A percentile compares a stretch with the other conserved stretches of the same genome.
These are phyloP conservation scores for Cladosporium velox DNA, from an alignment of 2,329 filamentous ascomycete species.

Conservation along the genomic window DNA sequence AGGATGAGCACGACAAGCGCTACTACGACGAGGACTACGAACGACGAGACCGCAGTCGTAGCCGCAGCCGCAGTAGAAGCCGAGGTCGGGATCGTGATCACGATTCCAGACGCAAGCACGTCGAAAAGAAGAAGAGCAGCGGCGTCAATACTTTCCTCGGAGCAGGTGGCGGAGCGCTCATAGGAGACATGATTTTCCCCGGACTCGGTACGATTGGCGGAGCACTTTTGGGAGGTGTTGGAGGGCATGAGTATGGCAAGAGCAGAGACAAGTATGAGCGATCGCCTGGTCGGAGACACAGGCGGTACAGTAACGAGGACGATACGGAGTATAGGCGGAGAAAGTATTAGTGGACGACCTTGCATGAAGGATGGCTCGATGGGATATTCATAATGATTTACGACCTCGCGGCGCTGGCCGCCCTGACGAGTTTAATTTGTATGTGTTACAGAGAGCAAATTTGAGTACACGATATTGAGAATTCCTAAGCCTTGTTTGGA, in stretches of 20 bases:
- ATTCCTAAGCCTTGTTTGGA: not conserved
- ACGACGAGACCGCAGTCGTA: slow-evolving; percentile 16
- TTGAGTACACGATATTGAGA: not conserved
- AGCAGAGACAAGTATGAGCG: slow-evolving; percentile 22
- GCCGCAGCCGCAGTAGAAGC: slow-evolving; percentile 22
- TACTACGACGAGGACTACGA: slow-evolving; percentile 15
- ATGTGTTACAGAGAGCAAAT: not conserved
- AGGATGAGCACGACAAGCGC: slow-evolving; percentile 23
- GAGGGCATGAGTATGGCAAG: slow-evolving; percentile 45
- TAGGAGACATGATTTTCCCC: slow-evolving; percentile 49
- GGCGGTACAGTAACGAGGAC: slow-evolving; percentile 20
- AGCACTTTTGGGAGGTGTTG: slow-evolving; percentile 45
- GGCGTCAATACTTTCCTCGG: slow-evolving; percentile 46
- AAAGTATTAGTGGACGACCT: slow-evolving; percentile 1
- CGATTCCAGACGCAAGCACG: slow-evolving; percentile 14
- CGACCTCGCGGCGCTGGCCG: slow-evolving; percentile 10
- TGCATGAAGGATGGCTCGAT: not conserved
- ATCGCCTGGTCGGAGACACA: slow-evolving; percentile 9
- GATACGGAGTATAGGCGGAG: slow-evolving; percentile 16
- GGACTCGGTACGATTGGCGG: slow-evolving; percentile 45
- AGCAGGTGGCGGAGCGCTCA: slow-evolving; percentile 46
- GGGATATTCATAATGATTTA: not conserved
- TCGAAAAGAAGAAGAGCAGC: slow-evolving; percentile 28
- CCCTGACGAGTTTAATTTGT: slow-evolving; percentile 2
- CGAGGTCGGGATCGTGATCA: slow-evolving; percentile 26